Conservation (phyloP, 176 grass and related monocot genomes). For the Microstegium vimineum region DNA sequence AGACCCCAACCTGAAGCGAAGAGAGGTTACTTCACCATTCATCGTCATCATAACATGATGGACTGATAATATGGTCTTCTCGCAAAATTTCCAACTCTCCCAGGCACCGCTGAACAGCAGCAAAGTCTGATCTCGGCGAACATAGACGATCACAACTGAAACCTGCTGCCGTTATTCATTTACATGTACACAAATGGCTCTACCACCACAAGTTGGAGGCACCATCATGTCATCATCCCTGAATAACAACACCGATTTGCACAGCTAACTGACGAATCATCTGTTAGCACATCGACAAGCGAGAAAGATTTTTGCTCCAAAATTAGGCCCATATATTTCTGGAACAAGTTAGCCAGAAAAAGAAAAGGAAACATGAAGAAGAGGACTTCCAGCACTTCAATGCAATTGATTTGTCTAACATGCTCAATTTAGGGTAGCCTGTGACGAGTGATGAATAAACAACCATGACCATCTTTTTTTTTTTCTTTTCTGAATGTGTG, state of each 20-base stretch:
- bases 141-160: background rate
- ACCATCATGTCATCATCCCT: background rate
- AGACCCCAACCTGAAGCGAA: no score
- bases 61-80: background rate
- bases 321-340: background rate
- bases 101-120: background rate
- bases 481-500: no score
- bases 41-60: background rate
- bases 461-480: no score
- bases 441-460: no score
- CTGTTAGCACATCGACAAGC: background rate
- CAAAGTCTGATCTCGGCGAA: background rate
- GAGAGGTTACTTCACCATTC: background rate
- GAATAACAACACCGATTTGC: background rate
- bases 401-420: background rate
- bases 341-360: background rate
- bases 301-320: background rate
- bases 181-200: constrained; percentile 16
- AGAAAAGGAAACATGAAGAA: background rate
- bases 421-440: background rate
- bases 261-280: background rate
- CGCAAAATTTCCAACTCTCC: background rate
- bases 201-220: no score
- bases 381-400: constrained; percentile 2
- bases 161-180: background rate